Conservation (phyloP, 495 filamentous ascomycete genomes). For the Neurospora pannonica region DNA sequence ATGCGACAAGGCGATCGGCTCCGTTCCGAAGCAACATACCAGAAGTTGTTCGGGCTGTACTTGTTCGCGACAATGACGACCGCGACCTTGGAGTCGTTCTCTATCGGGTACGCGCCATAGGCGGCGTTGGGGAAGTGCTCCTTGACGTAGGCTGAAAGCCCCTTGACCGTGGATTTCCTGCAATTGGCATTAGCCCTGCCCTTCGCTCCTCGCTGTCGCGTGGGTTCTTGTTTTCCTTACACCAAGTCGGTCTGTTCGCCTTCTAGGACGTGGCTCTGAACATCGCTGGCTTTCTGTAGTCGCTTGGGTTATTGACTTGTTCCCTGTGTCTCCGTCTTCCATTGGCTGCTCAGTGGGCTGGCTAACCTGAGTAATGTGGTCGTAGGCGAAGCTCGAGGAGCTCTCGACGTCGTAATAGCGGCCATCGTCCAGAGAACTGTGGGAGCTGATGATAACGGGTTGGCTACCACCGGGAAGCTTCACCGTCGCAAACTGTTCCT, state of each 20-base stretch:
- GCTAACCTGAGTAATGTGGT: constrained; percentile 69
- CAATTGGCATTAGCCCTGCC: neutral
- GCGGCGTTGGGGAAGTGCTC: constrained; percentile 85
- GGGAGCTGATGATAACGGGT: constrained; percentile 75
- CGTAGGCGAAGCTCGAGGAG: constrained; percentile 74
- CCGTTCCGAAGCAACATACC: constrained; percentile 42
- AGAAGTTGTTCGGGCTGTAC: constrained; percentile 96
- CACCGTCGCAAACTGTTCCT: constrained; percentile 78
- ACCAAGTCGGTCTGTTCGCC: constrained; percentile 69
- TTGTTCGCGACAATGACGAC: constrained; percentile 86
- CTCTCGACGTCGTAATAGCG: constrained; percentile 85
- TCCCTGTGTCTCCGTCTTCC: neutral
- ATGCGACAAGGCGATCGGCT: neutral
- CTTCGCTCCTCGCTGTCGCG: neutral
- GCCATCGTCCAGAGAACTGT: constrained; percentile 67
- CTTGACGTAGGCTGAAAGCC: constrained; percentile 61
- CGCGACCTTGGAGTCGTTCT: constrained; percentile 65
- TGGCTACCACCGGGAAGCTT: constrained; percentile 83
- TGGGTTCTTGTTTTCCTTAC: constrained; percentile 35
- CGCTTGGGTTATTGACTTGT: neutral
- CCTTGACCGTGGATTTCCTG: constrained; percentile 74
- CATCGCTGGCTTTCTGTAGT: constrained; percentile 66
- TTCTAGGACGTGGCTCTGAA: constrained; percentile 74
- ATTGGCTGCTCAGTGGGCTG: neutral
- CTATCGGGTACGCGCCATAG: constrained; percentile 70